Conservation (phyloP, 805 yeast genomes). For the Sugiyamaella smithiae region DNA sequence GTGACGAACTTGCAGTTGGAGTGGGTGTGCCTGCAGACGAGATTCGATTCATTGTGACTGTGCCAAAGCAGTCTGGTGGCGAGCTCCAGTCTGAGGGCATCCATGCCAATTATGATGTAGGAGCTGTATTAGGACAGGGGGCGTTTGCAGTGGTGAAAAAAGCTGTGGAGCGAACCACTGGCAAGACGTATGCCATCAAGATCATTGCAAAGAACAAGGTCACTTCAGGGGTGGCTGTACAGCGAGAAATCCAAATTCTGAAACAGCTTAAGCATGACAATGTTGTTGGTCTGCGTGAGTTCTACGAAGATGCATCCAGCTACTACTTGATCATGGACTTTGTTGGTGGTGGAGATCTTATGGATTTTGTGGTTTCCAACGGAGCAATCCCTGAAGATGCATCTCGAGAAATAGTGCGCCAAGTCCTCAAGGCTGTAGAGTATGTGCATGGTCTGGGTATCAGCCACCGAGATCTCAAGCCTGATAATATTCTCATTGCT, state of each 20-base stretch:
- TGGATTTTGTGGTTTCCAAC: slow-evolving; percentile 94
- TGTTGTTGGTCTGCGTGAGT: slow-evolving; percentile 77
- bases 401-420: slow-evolving; percentile 79
- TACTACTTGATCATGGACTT: slow-evolving; percentile 93
- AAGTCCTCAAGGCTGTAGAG: slow-evolving; percentile 75
- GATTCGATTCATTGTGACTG: slow-evolving; percentile 46
- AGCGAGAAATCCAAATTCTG: slow-evolving; percentile 80
- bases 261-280: slow-evolving; percentile 78
- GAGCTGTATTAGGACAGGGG: slow-evolving; percentile 91
- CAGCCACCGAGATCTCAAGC: slow-evolving; percentile 94
- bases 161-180: slow-evolving; percentile 81
- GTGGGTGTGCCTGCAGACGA: slow-evolving; percentile 75
- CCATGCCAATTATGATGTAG: slow-evolving; percentile 66
- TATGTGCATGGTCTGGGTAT: slow-evolving; percentile 89
- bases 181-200: slow-evolving; percentile 85
- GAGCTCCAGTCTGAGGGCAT: slow-evolving; percentile 46
- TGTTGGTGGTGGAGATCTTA: slow-evolving; percentile 93
- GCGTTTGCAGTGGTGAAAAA: slow-evolving; percentile 95
- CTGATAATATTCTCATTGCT: slow-evolving; percentile 89
- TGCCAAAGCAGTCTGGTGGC: slow-evolving; percentile 33
- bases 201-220: slow-evolving; percentile 81
- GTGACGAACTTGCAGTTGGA: slow-evolving; percentile 91
- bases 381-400: slow-evolving; percentile 88
- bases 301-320: slow-evolving; percentile 76
- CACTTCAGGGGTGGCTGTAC: slow-evolving; percentile 72